Evolutionary conservation across 2,329 filamentous ascomycete species (phyloP).

Genomic region (Aureobasidium namibiae): DNA sequence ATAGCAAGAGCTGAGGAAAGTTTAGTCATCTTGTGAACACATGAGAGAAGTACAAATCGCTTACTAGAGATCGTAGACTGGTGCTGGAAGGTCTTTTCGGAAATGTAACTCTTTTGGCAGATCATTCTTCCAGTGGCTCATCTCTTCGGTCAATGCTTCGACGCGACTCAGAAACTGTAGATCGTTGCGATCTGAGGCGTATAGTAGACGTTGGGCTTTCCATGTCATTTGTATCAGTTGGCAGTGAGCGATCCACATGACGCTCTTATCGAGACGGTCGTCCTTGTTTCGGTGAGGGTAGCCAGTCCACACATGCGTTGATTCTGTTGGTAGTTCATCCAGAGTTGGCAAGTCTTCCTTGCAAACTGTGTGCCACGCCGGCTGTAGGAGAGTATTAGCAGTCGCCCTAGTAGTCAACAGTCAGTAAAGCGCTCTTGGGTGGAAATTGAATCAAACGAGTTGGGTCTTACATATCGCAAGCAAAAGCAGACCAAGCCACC

Average conservation of each 20-base stretch:
- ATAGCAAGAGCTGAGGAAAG: slow-evolving; percentile 8
- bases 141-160: background rate
- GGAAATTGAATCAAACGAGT: background rate
- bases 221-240: background rate
- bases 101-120: slow-evolving; percentile 10
- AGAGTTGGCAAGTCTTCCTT: background rate
- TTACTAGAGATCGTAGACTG: slow-evolving; percentile 15
- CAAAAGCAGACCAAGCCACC: slow-evolving; percentile 10
- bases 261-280: background rate
- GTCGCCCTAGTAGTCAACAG: background rate
- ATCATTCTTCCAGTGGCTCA: slow-evolving; percentile 1
- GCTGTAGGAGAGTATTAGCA: slow-evolving; percentile 1
- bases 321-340: background rate
- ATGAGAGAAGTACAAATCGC: background rate
- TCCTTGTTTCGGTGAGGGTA: background rate
- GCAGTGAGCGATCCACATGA: background rate
- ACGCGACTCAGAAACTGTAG: background rate
- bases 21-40: background rate
- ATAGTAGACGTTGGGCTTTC: background rate
- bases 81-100: background rate
- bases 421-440: background rate
- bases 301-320: background rate
- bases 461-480: background rate
- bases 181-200: slow-evolving; percentile 4
- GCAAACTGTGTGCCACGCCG: background rate